Base-by-base conservation (phyloP, 768 basidiomycete genomes). In the Sutorius australiensis region DNA sequence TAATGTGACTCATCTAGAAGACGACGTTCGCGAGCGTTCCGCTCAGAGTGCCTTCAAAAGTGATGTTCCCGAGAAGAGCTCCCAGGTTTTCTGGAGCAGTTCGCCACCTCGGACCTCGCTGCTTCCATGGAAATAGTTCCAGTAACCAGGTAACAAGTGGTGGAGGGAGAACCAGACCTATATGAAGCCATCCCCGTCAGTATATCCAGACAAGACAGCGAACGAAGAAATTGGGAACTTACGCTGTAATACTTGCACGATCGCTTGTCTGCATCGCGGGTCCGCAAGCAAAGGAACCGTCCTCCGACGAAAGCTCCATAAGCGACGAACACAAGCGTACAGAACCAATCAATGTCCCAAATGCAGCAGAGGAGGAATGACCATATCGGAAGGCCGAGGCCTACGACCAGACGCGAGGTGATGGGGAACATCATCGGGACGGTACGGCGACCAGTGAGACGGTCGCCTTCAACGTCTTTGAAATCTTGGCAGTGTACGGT, bases 401-500 rank as follows among this genome's bases (percentile, higher is more conserved):
- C 58, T 31, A 71, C 68, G 5, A 65, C 68, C 19, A 67, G 49
- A 6, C 76, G 66, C 0, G 75, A 72, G 1, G 64, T 32, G 17
- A 67, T 51, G 1, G 79, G 79, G 32, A 72, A 70, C 31, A 71
- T 68, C 47, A 80, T 75, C 1, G 78, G 78, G 21, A 80, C 59
- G 0, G 78, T 80, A 1, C 64, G 19, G 5, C 78, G 69, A 1
- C 75, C 74, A 0, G 65, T 64, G n/a, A 66, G 45, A 5, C 60
- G 58, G 45, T 80, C 79, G 0, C 78, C 78, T n/a, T 67, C 64
- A 13, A 72, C 58, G 48, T 80, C 79, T 28, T 74, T 67, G 52
- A 76, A 80, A 51, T 80, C 79, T 60, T 79, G 76, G 3, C 75
- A 72, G 19, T 79, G 77, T 11, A 78, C 74, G 4, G 78, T 80